Conservation (phyloP, 1,139 yeast species). For the Blastobotrys malaysiensis region DNA sequence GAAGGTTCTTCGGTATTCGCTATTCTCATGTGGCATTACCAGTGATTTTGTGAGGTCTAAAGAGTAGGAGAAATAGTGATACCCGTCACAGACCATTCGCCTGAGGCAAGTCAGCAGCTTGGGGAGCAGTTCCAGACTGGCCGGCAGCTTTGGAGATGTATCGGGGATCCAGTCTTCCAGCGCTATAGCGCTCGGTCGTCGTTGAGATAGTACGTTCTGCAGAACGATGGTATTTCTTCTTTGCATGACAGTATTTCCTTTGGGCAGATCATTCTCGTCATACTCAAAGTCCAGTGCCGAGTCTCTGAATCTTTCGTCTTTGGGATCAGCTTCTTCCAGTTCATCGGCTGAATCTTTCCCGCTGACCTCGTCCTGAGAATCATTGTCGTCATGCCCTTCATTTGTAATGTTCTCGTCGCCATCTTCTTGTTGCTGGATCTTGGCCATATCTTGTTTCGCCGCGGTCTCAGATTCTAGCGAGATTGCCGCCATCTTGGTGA, state of each 20-base stretch:
- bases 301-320: background rate
- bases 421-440: background rate
- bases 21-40: constrained; percentile 1
- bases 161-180: constrained; percentile 9
- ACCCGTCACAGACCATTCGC: constrained; percentile 11
- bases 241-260: background rate
- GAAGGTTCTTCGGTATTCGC: constrained; percentile 21
- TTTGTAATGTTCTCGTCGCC: too few species aligned
- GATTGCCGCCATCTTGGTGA: constrained; percentile 16
- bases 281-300: background rate
- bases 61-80: constrained; percentile 23
- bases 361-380: background rate
- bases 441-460: background rate
- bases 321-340: constrained; percentile 1
- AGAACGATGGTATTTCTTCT: constrained; percentile 7
- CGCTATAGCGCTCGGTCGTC: constrained; percentile 7
- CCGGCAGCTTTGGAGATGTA: background rate
- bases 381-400: background rate
- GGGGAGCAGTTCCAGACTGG: constrained; percentile 10
- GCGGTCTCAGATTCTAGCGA: constrained; percentile 16
- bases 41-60: constrained; percentile 19
- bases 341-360: constrained; percentile 2
- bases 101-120: constrained; percentile 17
- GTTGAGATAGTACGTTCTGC: constrained; percentile 14
- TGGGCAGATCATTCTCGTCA: background rate